Conservation (phyloP, 495 filamentous ascomycete genomes). For the Annulohypoxylon bovei region DNA sequence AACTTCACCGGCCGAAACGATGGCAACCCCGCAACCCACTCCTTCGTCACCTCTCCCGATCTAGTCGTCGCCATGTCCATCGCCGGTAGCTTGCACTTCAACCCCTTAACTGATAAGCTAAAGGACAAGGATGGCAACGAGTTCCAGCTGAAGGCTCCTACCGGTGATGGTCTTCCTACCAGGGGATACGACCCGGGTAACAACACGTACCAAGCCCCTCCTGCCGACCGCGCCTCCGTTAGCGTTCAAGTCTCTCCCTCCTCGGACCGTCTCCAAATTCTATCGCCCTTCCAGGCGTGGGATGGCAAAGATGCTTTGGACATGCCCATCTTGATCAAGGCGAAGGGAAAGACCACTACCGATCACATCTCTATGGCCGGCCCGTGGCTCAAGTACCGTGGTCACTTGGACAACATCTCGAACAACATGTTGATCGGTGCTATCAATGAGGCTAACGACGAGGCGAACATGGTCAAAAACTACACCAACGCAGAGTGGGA, state of each 20-base stretch:
- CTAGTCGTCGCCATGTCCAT: constrained; percentile 91
- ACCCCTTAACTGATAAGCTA: constrained; percentile 91
- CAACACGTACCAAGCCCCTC: constrained; percentile 97
- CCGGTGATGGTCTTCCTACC: constrained; percentile 81
- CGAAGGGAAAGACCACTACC: constrained; percentile 97
- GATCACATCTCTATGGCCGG: constrained; percentile 99
- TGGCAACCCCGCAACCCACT: constrained; percentile 97
- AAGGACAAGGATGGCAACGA: constrained; percentile 98
- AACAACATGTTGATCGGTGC: constrained; percentile 99
- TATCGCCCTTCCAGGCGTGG: constrained; percentile 87
- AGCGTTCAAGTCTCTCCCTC: constrained; percentile 85
- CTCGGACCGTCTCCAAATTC: constrained; percentile 93
- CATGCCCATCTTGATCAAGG: constrained; percentile 97
- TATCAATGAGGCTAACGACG: constrained; percentile 91
- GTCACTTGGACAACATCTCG: constrained; percentile 99
- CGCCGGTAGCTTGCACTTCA: constrained; percentile 93
- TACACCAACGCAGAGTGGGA: constrained; percentile 80
- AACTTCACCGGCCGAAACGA: constrained; percentile 99
- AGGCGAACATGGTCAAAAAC: constrained; percentile 99
- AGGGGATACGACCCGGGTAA: constrained; percentile 91
- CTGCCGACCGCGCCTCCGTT: constrained; percentile 75
- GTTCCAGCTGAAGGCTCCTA: constrained; percentile 83
- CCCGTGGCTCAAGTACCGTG: constrained; percentile 99
- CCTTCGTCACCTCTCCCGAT: constrained; percentile 98
- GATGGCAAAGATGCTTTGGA: constrained; percentile 91